Conservation (phyloP, 192 early-diverging fungal species). For the Rhizophagus prolifer region DNA sequence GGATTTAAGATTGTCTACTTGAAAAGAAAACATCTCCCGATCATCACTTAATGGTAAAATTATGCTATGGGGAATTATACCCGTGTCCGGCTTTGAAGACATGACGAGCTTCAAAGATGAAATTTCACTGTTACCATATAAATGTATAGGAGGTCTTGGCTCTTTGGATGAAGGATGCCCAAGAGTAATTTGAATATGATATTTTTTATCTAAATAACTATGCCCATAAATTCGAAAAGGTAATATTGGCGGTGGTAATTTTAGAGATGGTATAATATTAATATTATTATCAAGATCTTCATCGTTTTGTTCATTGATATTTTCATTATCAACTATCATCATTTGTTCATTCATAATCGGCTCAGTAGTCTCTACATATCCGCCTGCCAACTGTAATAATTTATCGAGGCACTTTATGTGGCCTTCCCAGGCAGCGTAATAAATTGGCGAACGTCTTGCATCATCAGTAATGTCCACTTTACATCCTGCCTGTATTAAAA, state of each 20-base stretch:
- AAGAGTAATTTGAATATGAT: constrained; percentile 78
- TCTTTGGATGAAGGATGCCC: constrained; percentile 41
- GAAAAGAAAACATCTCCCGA: constrained; percentile 78
- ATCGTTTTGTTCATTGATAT: background rate
- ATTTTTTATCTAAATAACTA: constrained; percentile 91
- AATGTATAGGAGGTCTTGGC: constrained; percentile 51
- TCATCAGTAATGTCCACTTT: constrained; percentile 79
- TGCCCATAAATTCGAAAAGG: constrained; percentile 98
- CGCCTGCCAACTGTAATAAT: constrained; percentile 63
- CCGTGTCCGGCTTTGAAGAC: constrained; percentile 82
- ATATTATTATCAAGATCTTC: constrained; percentile 8
- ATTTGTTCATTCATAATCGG: background rate
- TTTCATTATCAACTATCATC: background rate
- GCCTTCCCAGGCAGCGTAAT: constrained; percentile 93
- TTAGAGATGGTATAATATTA: constrained; percentile 78
- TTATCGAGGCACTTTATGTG: constrained; percentile 79
- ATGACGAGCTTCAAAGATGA: constrained; percentile 86
- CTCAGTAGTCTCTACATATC: constrained; percentile 36
- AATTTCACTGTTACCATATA: constrained; percentile 64
- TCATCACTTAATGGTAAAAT: constrained; percentile 88
- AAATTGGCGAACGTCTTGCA: constrained; percentile 75
- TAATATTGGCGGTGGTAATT: constrained; percentile 95
- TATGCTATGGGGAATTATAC: constrained; percentile 86
- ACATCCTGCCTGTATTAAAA: constrained; percentile 78
- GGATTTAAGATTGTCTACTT: constrained; percentile 69